Base-by-base conservation (phyloP, 768 basidiomycete species). In the Boletus sp. region DNA sequence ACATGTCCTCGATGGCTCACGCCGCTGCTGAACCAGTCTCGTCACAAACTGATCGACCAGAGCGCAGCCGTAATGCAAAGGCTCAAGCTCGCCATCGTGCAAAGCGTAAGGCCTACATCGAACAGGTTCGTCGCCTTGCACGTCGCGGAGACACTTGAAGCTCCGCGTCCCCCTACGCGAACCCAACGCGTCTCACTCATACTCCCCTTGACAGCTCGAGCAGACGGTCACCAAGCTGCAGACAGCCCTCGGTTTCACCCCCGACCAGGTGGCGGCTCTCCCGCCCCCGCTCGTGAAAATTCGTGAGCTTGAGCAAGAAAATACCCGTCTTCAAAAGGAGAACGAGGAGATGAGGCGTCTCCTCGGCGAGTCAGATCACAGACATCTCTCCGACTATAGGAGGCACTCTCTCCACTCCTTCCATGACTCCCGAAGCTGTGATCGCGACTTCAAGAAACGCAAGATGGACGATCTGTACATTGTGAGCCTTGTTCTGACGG, bases 81-180 rank as follows among this genome's bases (percentile, higher is more conserved):
- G 92, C 92, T 10, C 92, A 94, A 76, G 92, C 92, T 36, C 79
- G 92, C 65, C 92, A 94, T 78, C 85, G 92, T 58, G 92, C 91
- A 71, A 94, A 94, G 73, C 82, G 92, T 75, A 94, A 94, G 77
- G 92, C 92, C 11, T 94, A 94, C 78, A 92, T 94, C 68, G 90
- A 93, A 64, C 89, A 92, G 81, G 91, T 90, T 47, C 44, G 47
- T 50, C 20, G 8, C 30, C 35, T 53, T 50, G 17, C 45, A 30
- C 47, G 7, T 57, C 57, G 36, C 41, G 41, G 42, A 59, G 11
- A 39, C 51, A 5, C 28, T 55, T 11, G 5, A 18, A 55, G 24
- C 59, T 55, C 60, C 58, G 51, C 55, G 50, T 47, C 50, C 48
- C 2, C 11, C 20, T 24, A 55, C 65, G 51, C 55, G 54, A 28